These are phyloP conservation scores for Malus orientalis DNA, from an alignment of 306 rosid genomes.

Conservation along the genomic window DNA sequence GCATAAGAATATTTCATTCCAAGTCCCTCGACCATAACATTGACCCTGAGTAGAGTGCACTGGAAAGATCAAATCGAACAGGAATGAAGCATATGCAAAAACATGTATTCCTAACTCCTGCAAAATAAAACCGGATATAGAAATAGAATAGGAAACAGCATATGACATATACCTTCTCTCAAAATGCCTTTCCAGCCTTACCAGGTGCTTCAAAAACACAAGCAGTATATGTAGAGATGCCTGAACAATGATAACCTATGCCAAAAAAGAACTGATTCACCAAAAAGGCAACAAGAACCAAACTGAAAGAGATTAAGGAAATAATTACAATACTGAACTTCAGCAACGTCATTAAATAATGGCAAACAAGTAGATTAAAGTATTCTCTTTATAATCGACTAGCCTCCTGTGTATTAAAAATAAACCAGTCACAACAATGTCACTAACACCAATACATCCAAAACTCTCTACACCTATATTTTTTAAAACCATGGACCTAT, in stretches of 20 bases:
- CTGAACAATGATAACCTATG: slow-evolving; percentile 57
- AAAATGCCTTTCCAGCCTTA: slow-evolving; percentile 35
- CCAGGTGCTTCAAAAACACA: slow-evolving; percentile 53
- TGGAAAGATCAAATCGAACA: slow-evolving; percentile 97
- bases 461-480: not conserved
- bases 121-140: not conserved
- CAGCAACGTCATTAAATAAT: not conserved
- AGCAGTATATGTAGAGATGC: slow-evolving; percentile 60
- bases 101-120: not conserved
- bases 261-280: slow-evolving; percentile 17
- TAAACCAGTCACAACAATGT: not conserved
- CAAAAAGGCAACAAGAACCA: slow-evolving; percentile 6
- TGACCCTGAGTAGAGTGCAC: slow-evolving; percentile 99
- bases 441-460: not conserved
- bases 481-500: not conserved
- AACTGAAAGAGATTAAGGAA: slow-evolving; percentile 6
- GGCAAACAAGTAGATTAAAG: not conserved
- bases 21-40: slow-evolving; percentile 47
- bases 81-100: slow-evolving; percentile 53
- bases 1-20: slow-evolving; percentile 15
- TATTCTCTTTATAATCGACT: no score
- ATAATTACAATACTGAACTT: not conserved
- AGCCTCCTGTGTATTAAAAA: not conserved
- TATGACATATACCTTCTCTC: slow-evolving; percentile 52
- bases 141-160: not conserved